Evolutionary conservation across 768 basidiomycete genomes (phyloP).

Genomic region (Tricholoma hemisulphureum): DNA sequence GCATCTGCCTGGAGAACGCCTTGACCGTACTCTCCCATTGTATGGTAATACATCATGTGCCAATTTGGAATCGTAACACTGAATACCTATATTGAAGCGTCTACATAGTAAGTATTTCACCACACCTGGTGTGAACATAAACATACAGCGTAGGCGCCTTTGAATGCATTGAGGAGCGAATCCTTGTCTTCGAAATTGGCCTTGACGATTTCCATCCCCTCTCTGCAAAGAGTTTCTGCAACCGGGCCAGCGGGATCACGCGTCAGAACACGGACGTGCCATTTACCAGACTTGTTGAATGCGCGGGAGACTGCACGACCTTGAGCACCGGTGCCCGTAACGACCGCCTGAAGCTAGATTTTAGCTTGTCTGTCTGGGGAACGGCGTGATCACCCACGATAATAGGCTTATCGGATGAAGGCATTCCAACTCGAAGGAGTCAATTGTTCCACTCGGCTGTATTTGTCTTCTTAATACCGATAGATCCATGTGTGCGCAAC

Average conservation of each 20-base stretch:
- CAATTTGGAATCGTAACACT: conserved; percentile 16
- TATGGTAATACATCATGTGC: conserved; percentile 10
- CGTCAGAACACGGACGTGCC: conserved; percentile 15
- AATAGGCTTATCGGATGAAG: too few relatives aligned
- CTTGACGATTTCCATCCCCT: conserved; percentile 12
- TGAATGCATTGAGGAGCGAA: conserved; percentile 10
- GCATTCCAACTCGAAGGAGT: too few relatives aligned
- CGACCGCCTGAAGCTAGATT: conserved; percentile 13
- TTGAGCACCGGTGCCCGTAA: conserved; percentile 17
- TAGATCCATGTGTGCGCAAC: too few relatives aligned
- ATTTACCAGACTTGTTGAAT: conserved; percentile 13
- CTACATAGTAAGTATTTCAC: background rate
- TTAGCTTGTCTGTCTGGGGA: too few relatives aligned
- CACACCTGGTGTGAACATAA: too few relatives aligned
- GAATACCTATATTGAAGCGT: conserved; percentile 7
- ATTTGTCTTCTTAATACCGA: too few relatives aligned
- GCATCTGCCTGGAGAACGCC: conserved; percentile 14
- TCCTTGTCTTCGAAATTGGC: conserved; percentile 10
- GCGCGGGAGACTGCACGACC: conserved; percentile 10
- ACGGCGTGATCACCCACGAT: too few relatives aligned
- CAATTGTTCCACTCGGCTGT: too few relatives aligned
- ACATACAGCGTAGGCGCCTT: conserved; percentile 11
- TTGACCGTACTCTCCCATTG: conserved; percentile 13
- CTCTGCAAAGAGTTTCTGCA: conserved; percentile 1
- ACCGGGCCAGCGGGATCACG: conserved; percentile 7